These are phyloP conservation scores for Rhynchospora pubera DNA, from an alignment of 176 grass and related monocot genomes.

Conservation along the genomic window DNA sequence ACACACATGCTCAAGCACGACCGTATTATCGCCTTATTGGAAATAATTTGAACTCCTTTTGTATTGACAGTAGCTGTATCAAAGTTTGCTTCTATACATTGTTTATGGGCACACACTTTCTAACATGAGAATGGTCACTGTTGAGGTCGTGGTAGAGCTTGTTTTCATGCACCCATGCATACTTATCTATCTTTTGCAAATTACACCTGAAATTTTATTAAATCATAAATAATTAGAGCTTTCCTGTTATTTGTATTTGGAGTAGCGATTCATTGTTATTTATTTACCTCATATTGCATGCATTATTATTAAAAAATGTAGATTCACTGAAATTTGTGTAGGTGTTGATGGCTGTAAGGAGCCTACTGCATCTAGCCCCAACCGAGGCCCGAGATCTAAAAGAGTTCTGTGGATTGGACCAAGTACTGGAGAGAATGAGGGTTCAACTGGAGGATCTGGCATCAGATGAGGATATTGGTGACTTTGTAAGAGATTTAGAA, in stretches of 20 bases:
- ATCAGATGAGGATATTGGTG: slow-evolving; percentile 48
- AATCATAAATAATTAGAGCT: background rate
- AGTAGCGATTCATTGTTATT: background rate
- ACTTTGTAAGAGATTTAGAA: slow-evolving; percentile 63
- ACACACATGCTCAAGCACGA: no score
- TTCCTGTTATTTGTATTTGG: background rate
- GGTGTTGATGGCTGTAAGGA: slow-evolving; percentile 65
- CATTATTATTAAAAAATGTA: background rate
- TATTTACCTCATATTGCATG: background rate
- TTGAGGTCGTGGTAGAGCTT: no score
- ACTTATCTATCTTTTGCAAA: background rate
- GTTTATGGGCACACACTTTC: no score
- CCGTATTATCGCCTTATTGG: no score
- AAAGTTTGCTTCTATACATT: no score
- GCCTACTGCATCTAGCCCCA: slow-evolving; percentile 50
- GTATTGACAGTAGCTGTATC: no score
- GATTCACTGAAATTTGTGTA: slow-evolving; percentile 5
- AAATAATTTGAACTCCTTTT: no score
- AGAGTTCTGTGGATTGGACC: slow-evolving; percentile 40
- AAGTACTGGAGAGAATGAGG: slow-evolving; percentile 37
- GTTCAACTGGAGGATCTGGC: slow-evolving; percentile 52
- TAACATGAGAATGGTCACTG: no score
- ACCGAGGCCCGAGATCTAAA: slow-evolving; percentile 35
- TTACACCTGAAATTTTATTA: slow-evolving; percentile 14
- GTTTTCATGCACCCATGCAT: no score